phyloP scores from a whole-genome alignment of 768 basidiomycete genomes.

The Russula sp. region DNA sequence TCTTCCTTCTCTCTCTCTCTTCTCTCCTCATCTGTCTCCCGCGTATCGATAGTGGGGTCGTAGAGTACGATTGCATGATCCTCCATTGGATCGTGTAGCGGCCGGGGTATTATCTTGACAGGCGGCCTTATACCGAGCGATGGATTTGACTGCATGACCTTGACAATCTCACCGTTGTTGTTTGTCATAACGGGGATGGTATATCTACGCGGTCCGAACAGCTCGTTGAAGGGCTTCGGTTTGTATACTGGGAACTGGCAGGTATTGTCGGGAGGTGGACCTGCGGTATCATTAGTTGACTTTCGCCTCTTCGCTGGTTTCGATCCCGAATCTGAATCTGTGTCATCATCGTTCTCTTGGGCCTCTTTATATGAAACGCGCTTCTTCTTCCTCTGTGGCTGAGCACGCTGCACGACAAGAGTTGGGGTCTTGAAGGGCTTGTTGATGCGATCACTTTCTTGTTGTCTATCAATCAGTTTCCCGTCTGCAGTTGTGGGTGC shows the following conservation, averaged over 20 bases:
- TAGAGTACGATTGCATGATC: slow-evolving; percentile 97
- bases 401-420: slow-evolving; percentile 43
- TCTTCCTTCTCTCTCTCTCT: slow-evolving; percentile 70
- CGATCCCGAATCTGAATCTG: slow-evolving; percentile 51
- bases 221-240: slow-evolving; percentile 66
- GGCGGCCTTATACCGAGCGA: slow-evolving; percentile 84
- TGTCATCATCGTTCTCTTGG: slow-evolving; percentile 47
- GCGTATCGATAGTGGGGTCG: slow-evolving; percentile 91
- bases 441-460: slow-evolving; percentile 67
- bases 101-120: slow-evolving; percentile 76
- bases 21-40: slow-evolving; percentile 84
- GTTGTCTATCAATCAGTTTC: slow-evolving; percentile 56
- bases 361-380: slow-evolving; percentile 78
- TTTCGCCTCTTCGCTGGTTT: slow-evolving; percentile 56
- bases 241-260: slow-evolving; percentile 75
- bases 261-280: slow-evolving; percentile 46
- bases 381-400: slow-evolving; percentile 78
- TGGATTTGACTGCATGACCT: slow-evolving; percentile 52
- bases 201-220: slow-evolving; percentile 50
- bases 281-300: slow-evolving; percentile 54
- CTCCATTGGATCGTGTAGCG: slow-evolving; percentile 95
- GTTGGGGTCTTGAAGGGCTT: slow-evolving; percentile 80
- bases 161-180: slow-evolving; percentile 59
- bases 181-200: slow-evolving; percentile 77
- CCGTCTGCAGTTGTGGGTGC: slow-evolving; percentile 67